Evolutionary conservation across 2,329 filamentous ascomycete genomes (phyloP), one percentile per base, ranked within the genome.

Genomic region (Trichothecium sympodiale): DNA sequence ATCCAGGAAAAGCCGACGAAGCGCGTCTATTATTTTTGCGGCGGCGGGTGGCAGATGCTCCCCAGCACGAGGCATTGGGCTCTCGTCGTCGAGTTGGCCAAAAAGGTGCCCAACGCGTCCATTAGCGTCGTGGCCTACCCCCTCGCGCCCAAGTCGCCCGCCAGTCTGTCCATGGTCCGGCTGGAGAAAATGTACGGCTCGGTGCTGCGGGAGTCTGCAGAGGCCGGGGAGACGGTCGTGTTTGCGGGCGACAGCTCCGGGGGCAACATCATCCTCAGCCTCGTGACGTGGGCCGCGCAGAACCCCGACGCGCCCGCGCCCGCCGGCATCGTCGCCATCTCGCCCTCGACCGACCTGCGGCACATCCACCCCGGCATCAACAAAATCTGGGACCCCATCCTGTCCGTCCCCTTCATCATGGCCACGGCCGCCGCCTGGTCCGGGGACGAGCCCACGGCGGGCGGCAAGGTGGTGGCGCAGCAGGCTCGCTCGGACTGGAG

Each of bases 211-310:
- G 45, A 59, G n/a, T 58, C 65, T 0, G 44, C 49, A 0, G 52
- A 50, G 0, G 39, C 40, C 0, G 52, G 51, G 3, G 63, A 73
- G 36, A 55, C 48, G 2, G 55, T 74, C 0, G 59, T 67, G 2
- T 54, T 75, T 2, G 64, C 61, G 1, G 73, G 73, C 1, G 73
- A 77, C 37, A 71, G 67, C 0, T 65, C 70, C 0, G 72, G 73
- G 0, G 71, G 62, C 0, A 77, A 76, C 39, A 55, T 76, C 4
- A 58, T 63, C 0, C 51, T 74, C 0, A 47, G 48, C 8, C 39
- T 54, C 0, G 51, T 47, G 0, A 36, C 49, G 1, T 50, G 69
- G 27, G 46, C 56, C 0, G 39, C 68, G 14, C 36, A 17, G 1
- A 52, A 56, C 29, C 55, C 57, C 41, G 30, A 26, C 14, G 29